Evolutionary conservation across 2,329 filamentous ascomycete species (phyloP), one percentile per base, ranked within the genome.

Genomic region (Aspergillus latus): DNA sequence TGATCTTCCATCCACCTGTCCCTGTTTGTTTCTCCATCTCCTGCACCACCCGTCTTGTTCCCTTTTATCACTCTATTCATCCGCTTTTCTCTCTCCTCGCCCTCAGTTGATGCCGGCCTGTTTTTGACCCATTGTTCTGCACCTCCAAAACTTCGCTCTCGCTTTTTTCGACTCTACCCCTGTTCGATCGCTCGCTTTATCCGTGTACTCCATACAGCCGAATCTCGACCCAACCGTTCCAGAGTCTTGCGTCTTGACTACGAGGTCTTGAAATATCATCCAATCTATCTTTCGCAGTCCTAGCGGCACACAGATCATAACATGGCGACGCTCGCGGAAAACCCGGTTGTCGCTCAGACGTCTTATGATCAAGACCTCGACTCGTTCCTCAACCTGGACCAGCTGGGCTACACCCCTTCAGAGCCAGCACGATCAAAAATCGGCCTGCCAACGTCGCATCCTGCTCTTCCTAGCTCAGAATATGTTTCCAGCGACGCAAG

Each of bases 341-440:
- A 71, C 47, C 69, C 69, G 21, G 56, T 57, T 34, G 57, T 69
- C 52, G 59, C 69, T 34, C 21, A 21, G 21, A 63, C 67, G 30
- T 63, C 66, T 26, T 77, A 76, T 59, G 76, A 78, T 52, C 70
- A 73, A 58, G 76, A 79, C 49, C 72, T 78, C 62, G 76, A 78
- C 59, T 70, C 74, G 15, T 79, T 78, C 59, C 71, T 79, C 67
- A 76, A 79, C 62, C 72, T 77, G 58, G 76, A 78, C 51, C 73
- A 75, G 59, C 67, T 75, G 52, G 69, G 71, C 56, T 78, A 75
- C 63, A 71, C 75, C 34, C 69, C 72, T 39, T 60, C 68, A 50
- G 67, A 73, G 29, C 61, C 66, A 53, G 64, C 70, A 49, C 71
- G 72, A 56, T 64, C 73, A 37, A 71, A 75, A 59, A 66, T 71